Percentiles rank a stretch among this genome's conserved stretches.
Evolutionary conservation across 164 flowering plant genomes (phyloP).

Genomic region (Tetrastigma voinierianum): DNA sequence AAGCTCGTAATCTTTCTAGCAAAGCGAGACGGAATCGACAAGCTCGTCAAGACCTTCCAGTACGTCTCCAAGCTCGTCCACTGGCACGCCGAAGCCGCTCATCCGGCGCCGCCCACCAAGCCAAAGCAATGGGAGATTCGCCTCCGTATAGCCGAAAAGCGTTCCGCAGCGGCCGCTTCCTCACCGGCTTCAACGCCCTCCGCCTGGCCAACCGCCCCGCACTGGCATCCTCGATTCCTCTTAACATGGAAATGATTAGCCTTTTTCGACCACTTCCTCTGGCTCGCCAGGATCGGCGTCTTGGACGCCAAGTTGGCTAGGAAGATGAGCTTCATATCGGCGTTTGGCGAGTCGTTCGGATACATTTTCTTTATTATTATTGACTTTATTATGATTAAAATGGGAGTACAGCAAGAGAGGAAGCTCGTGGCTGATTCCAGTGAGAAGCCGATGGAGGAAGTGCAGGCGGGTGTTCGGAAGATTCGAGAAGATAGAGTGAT

Average conservation of each 20-base stretch:
- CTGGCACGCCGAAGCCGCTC: constrained; percentile 56
- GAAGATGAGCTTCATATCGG: constrained; percentile 85
- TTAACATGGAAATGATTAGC: constrained; percentile 88
- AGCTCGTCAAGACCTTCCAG: constrained; percentile 97
- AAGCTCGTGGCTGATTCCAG: constrained; percentile 18
- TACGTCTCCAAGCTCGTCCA: constrained; percentile 87
- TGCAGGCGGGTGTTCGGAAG: constrained; percentile 30
- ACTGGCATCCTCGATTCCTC: constrained; percentile 50
- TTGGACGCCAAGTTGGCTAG: constrained; percentile 57
- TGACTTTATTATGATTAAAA: constrained; percentile 58
- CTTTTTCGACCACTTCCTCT: constrained; percentile 88
- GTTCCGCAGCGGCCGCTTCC: constrained; percentile 79
- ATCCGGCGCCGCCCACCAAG: constrained; percentile 43
- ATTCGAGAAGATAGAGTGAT: constrained; percentile 74
- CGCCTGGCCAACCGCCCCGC: constrained; percentile 57
- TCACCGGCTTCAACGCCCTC: constrained; percentile 83
- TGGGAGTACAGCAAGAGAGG: constrained; percentile 49
- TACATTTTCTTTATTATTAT: constrained; percentile 72
- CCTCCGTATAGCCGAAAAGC: constrained; percentile 88
- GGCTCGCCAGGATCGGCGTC: constrained; percentile 81
- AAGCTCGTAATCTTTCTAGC: constrained; percentile 90
- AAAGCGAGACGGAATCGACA: constrained; percentile 96
- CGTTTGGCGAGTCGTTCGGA: constrained; percentile 88
- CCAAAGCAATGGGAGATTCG: constrained; percentile 80
- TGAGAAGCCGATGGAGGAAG: constrained; percentile 26